Percentiles rank a stretch among this genome's conserved stretches.
Evolutionary conservation across 306 rosid genomes (phyloP).

Genomic region (Castanea sativa): DNA sequence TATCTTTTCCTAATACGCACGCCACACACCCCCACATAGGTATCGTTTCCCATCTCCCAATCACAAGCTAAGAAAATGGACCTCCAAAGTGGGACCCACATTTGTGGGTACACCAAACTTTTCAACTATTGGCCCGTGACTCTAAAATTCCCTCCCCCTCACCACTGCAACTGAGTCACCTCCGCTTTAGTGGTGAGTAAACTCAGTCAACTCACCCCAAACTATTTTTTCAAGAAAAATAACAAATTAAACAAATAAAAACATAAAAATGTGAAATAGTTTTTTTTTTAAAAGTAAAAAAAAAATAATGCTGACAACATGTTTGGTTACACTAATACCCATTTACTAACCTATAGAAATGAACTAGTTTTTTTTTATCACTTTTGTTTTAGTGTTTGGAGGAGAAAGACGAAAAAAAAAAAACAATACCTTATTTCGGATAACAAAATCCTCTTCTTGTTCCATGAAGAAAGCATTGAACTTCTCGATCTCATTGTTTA

Average conservation of each 20-base stretch:
- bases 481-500: slow-evolving; percentile 87
- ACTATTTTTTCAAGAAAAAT: background rate
- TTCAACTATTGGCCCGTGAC: background rate
- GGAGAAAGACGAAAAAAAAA: background rate
- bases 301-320: background rate
- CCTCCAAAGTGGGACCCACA: background rate
- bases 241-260: background rate
- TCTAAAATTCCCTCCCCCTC: background rate
- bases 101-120: background rate
- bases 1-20: background rate
- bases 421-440: slow-evolving; percentile 55
- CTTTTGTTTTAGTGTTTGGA: background rate
- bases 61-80: background rate
- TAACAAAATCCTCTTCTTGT: slow-evolving; percentile 81
- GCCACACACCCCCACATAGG: too few species aligned
- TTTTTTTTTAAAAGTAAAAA: background rate
- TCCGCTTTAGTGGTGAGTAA: background rate
- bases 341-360: background rate
- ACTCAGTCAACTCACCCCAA: background rate
- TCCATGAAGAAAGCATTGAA: slow-evolving; percentile 79
- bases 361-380: background rate
- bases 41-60: background rate
- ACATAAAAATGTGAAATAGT: background rate
- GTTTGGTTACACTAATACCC: background rate
- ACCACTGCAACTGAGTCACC: background rate